phyloP scores from a whole-genome alignment of 305 asterid genomes.

The Withania somnifera region DNA sequence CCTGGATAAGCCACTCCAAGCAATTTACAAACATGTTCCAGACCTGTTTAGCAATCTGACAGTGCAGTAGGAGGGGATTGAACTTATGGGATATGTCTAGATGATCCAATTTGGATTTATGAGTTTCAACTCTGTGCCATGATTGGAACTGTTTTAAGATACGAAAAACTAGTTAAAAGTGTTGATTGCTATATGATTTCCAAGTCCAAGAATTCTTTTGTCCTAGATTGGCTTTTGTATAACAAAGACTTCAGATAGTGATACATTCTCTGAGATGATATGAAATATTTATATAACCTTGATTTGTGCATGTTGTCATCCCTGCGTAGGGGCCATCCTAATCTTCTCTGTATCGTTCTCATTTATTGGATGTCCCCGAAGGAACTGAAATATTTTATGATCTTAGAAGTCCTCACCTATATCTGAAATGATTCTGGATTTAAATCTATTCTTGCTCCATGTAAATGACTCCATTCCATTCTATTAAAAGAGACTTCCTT shows the following conservation, averaged over 20 bases:
- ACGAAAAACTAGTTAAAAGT: background rate
- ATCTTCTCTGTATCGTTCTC: conserved; percentile 35
- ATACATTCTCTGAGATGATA: too few relatives aligned
- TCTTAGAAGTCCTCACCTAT: background rate
- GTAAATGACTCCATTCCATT: background rate
- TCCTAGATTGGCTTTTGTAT: too few relatives aligned
- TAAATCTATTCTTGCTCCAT: background rate
- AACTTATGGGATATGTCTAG: background rate
- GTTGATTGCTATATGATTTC: background rate
- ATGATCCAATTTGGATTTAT: background rate
- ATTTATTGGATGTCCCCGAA: conserved; percentile 28
- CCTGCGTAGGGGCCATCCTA: conserved; percentile 33
- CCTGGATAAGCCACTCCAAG: background rate
- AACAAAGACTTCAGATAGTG: too few relatives aligned
- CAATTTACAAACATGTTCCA: background rate
- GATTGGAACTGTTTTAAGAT: background rate
- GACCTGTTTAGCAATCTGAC: background rate
- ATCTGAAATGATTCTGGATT: background rate
- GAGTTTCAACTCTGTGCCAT: background rate
- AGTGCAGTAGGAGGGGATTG: background rate
- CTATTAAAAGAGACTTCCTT: background rate
- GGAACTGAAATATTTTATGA: background rate
- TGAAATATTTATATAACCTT: too few relatives aligned
- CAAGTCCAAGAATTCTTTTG: background rate
- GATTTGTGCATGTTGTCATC: conserved; percentile 23